Base-by-base conservation (phyloP, 129 eudicot species). In the Artemisia argyi region DNA sequence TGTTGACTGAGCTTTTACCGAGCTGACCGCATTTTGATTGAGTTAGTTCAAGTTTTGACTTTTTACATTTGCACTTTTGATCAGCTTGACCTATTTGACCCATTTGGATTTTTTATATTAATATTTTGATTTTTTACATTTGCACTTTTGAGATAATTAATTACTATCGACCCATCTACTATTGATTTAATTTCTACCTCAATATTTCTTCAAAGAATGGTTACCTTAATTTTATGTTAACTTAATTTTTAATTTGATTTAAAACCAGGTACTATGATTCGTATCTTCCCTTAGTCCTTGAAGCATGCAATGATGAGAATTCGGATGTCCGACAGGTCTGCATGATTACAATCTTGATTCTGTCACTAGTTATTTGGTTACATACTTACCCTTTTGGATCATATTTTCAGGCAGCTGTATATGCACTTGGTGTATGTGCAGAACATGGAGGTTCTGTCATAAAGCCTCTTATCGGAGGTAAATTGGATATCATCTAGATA, bases 281-380 rank as follows among this genome's bases (percentile, higher is more conserved):
- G 54, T 83, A 84, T 80, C 89, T 94, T 72, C 98, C 98, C 55
- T 94, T 90, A 75, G 88, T 94, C 75, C 83, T 94, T 67, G 98
- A 93, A 80, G 97, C 91, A 52, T 87, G 98, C 85, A 90, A 88
- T 73, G 97, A 93, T 67, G 97, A 93, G 74, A 87, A 72, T 66
- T 79, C 98, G 7, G 98, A 93, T 84, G 96, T 93, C 46, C 86
- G 98, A 42, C 98, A 93, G 97, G 98, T 93, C 16, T 61, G 86
- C 59, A 58, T 16, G n/a, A 3, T 1, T 15, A 6, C 17, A 51
- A 14, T 16, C 56, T 12, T 51, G 14, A 14, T 51, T 20, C 22
- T 20, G 22, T 20, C 30, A 28, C 30, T 28, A 16, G 56, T 15
- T 14, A 16, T 11, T 50, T 50, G 3, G 16, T 51, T 51, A 14